phyloP scores from a whole-genome alignment of 306 rosid species.

The Astragalus membranaceus region DNA sequence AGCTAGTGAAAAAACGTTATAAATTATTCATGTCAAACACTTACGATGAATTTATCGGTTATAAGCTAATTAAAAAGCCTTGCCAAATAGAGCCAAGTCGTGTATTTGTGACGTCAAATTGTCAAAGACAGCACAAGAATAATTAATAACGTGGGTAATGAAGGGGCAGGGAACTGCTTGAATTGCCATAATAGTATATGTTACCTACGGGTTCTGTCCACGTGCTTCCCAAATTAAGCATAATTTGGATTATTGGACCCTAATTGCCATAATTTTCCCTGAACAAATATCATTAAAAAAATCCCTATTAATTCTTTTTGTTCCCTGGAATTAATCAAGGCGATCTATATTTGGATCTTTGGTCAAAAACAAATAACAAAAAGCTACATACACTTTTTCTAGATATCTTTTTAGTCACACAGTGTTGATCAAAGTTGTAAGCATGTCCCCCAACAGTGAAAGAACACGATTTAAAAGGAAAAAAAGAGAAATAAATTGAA shows the following conservation, averaged over 20 bases:
- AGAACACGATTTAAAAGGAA: constrained; percentile 18
- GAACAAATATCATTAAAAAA: neutral
- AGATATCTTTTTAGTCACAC: constrained; percentile 19
- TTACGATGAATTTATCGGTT: no score
- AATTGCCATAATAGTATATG: constrained; percentile 17
- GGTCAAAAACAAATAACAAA: constrained; percentile 35
- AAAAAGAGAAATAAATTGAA: neutral
- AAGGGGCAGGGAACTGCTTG: constrained; percentile 33
- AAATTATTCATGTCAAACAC: no score
- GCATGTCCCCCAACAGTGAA: constrained; percentile 29
- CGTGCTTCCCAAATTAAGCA: constrained; percentile 29
- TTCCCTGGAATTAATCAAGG: constrained; percentile 18
- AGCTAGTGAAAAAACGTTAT: no score
- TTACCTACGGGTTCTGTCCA: constrained; percentile 1
- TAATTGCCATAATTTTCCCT: constrained; percentile 15
- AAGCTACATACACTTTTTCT: constrained; percentile 4
- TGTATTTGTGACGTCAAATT: no score
- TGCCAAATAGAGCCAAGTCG: no score
- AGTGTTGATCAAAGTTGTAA: constrained; percentile 21
- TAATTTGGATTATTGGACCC: constrained; percentile 16
- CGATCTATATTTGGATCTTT: constrained; percentile 15
- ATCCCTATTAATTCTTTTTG: constrained; percentile 12
- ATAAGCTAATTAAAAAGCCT: no score
- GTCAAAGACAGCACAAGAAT: no score
- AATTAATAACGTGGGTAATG: constrained; percentile 13